Conservation (phyloP, 1,284 basidiomycete genomes). For the Rhodofomes roseus region DNA sequence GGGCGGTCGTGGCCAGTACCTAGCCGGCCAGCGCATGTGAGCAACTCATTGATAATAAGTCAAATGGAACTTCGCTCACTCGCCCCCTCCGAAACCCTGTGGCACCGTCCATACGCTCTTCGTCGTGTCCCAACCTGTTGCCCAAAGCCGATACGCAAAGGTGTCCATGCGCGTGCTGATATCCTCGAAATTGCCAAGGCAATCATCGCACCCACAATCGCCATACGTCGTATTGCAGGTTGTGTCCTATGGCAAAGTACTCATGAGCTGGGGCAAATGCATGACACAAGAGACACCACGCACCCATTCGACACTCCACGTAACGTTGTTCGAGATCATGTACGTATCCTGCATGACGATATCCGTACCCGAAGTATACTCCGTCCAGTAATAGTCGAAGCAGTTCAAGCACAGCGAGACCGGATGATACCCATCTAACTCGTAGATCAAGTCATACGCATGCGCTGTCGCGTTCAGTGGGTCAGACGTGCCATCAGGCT, state of each 20-base stretch:
- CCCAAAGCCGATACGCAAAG: constrained; percentile 51
- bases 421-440: constrained; percentile 71
- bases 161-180: constrained; percentile 63
- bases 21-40: constrained; percentile 28
- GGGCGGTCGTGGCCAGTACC: constrained; percentile 65
- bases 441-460: constrained; percentile 62
- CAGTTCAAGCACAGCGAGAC: constrained; percentile 75
- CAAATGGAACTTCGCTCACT: constrained; percentile 35
- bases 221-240: constrained; percentile 60
- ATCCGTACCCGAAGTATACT: constrained; percentile 57
- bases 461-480: constrained; percentile 56
- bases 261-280: neutral
- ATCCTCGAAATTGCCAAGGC: constrained; percentile 50
- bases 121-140: constrained; percentile 59
- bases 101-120: constrained; percentile 74
- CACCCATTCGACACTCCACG: constrained; percentile 50
- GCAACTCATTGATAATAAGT: neutral
- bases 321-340: constrained; percentile 66
- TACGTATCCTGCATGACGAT: constrained; percentile 57
- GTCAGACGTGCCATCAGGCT: constrained; percentile 69
- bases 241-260: constrained; percentile 27
- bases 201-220: constrained; percentile 65
- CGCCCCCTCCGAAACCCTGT: constrained; percentile 65
- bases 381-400: constrained; percentile 61
- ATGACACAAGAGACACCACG: neutral